Percentiles rank a stretch among this genome's conserved stretches.
These are phyloP conservation scores for Sutorius australiensis DNA, from an alignment of 768 basidiomycete species.

Conservation along the genomic window DNA sequence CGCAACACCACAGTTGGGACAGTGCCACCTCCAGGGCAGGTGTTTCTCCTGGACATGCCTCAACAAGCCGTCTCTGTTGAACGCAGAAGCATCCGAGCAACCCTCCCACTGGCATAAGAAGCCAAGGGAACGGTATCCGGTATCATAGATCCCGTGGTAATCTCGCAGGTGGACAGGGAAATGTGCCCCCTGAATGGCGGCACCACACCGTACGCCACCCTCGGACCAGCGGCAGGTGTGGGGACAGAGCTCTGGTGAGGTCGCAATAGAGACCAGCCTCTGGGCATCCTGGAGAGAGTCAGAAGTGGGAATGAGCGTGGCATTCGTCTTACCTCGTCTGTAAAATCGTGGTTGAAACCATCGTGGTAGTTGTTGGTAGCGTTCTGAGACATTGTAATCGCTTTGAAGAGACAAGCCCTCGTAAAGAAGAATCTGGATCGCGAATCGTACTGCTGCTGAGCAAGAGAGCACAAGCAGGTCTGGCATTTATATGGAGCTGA, in stretches of 20 bases:
- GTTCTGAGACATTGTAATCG: conserved; percentile 19
- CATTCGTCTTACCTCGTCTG: conserved; percentile 23
- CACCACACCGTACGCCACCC: conserved; percentile 9
- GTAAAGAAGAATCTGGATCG: neutral
- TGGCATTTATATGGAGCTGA: conserved; percentile 20
- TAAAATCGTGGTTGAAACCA: conserved; percentile 30
- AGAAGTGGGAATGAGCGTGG: neutral
- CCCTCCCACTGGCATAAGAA: conserved; percentile 25
- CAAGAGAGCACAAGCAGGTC: neutral
- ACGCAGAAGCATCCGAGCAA: conserved; percentile 17
- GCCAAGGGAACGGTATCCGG: conserved; percentile 1
- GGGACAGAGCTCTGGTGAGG: conserved; percentile 23
- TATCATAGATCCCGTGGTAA: conserved; percentile 16
- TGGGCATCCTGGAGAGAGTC: conserved; percentile 20
- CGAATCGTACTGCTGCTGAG: conserved; percentile 1
- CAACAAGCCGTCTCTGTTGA: conserved; percentile 21
- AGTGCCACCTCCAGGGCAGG: conserved; percentile 24
- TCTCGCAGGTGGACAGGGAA: conserved; percentile 20
- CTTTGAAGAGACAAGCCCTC: neutral
- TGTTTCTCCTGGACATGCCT: conserved; percentile 27
- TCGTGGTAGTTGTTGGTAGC: conserved; percentile 10
- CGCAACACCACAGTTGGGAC: conserved; percentile 19
- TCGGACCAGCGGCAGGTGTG: conserved; percentile 26
- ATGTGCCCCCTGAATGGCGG: conserved; percentile 14
- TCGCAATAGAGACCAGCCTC: conserved; percentile 26